A percentile compares a stretch with the other conserved stretches of the same genome.
Evolutionary conservation across 768 basidiomycete genomes (phyloP).

Genomic region (Leccinellum luteum): DNA sequence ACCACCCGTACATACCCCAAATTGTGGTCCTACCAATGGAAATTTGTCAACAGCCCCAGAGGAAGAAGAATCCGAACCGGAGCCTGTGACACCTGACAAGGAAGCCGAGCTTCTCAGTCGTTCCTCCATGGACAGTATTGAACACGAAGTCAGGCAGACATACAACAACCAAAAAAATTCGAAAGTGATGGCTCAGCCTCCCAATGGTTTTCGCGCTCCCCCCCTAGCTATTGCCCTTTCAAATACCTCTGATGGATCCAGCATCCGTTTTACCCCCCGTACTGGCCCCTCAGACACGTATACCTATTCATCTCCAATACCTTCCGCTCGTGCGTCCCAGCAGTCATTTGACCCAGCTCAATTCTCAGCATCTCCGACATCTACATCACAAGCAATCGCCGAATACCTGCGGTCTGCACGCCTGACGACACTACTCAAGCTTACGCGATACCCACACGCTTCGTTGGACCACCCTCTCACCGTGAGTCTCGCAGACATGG

Average conservation of each 20-base stretch:
- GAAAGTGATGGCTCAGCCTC: slow-evolving; percentile 34
- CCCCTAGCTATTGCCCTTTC: slow-evolving; percentile 37
- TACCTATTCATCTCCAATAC: slow-evolving; percentile 46
- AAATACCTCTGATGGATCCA: slow-evolving; percentile 54
- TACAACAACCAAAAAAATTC: slow-evolving; percentile 53
- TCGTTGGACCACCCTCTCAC: slow-evolving; percentile 70
- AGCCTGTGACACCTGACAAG: slow-evolving; percentile 49
- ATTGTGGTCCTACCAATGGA: slow-evolving; percentile 47
- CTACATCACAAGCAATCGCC: slow-evolving; percentile 71
- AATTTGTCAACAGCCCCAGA: slow-evolving; percentile 45
- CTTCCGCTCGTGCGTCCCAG: slow-evolving; percentile 21
- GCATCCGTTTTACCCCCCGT: slow-evolving; percentile 32
- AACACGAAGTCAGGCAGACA: slow-evolving; percentile 75
- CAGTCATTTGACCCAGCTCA: slow-evolving; percentile 27
- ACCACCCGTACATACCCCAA: slow-evolving; percentile 44
- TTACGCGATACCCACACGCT: slow-evolving; percentile 78
- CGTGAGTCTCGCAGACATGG: slow-evolving; percentile 93
- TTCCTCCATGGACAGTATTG: slow-evolving; percentile 87
- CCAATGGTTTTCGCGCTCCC: slow-evolving; percentile 40
- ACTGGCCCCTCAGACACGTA: slow-evolving; percentile 48
- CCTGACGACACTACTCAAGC: slow-evolving; percentile 76
- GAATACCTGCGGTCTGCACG: slow-evolving; percentile 85
- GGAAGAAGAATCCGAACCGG: slow-evolving; percentile 50
- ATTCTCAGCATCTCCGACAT: slow-evolving; percentile 46
- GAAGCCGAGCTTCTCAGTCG: slow-evolving; percentile 67